Evolutionary conservation across 805 yeast genomes (phyloP).

Genomic region (Nakazawaea peltata): DNA sequence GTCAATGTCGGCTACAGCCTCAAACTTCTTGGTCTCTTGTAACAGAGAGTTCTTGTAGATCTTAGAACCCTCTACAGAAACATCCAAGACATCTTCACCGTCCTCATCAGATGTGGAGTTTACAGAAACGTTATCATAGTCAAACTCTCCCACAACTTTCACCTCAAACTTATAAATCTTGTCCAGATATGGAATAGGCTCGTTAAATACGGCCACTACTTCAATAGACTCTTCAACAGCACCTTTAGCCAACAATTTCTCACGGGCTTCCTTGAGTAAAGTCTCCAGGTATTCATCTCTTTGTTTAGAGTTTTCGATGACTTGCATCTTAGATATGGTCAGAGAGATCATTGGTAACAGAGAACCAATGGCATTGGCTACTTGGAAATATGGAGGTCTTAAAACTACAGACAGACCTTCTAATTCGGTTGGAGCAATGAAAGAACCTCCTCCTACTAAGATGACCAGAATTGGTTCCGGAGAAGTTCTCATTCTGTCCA

Average conservation of each 20-base stretch:
- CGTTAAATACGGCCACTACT: conserved; percentile 17
- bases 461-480: conserved; percentile 35
- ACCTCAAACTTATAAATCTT: conserved; percentile 17
- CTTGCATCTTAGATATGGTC: conserved; percentile 15
- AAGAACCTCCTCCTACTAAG: conserved; percentile 43
- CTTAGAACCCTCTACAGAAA: conserved; percentile 2
- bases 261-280: conserved; percentile 14
- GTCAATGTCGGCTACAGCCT: conserved; percentile 12
- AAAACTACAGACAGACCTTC: conserved; percentile 34
- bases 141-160: conserved; percentile 13
- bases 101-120: neutral
- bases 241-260: conserved; percentile 18
- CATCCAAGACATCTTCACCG: neutral
- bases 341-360: conserved; percentile 37
- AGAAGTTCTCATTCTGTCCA: conserved; percentile 37
- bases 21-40: conserved; percentile 15
- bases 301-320: conserved; percentile 11
- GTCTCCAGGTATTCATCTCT: conserved; percentile 14
- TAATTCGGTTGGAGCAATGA: conserved; percentile 29
- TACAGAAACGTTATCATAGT: conserved; percentile 13
- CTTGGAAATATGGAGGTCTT: conserved; percentile 31
- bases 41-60: conserved; percentile 9
- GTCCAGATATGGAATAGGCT: conserved; percentile 26
- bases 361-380: conserved; percentile 45
- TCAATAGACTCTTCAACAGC: conserved; percentile 18